phyloP scores from a whole-genome alignment of 805 yeast species.

The Yarrowia deformans region DNA sequence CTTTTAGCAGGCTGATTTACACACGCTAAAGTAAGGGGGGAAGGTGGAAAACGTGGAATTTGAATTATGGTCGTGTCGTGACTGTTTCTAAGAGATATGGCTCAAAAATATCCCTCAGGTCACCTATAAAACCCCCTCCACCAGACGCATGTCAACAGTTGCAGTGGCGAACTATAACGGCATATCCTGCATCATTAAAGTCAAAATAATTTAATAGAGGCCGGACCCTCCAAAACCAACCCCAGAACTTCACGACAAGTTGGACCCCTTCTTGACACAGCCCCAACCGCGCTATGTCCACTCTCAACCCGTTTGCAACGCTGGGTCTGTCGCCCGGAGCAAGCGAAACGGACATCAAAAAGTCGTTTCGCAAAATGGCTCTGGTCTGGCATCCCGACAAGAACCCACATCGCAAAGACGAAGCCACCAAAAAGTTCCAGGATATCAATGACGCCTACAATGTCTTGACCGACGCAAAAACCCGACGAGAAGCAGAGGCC shows the following conservation, averaged over 20 bases:
- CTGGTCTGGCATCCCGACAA: conserved; percentile 82
- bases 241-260: neutral
- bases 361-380: conserved; percentile 77
- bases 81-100: neutral
- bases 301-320: conserved; percentile 48
- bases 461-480: conserved; percentile 7
- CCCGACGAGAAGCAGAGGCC: conserved; percentile 19
- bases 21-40: too few relatives aligned
- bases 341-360: conserved; percentile 64
- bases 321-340: conserved; percentile 62
- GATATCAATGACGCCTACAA: conserved; percentile 80
- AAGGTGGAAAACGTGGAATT: too few relatives aligned
- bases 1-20: too few relatives aligned
- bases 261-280: neutral
- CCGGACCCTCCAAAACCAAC: neutral
- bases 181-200: conserved; percentile 16
- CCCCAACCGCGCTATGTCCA: conserved; percentile 1
- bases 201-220: conserved; percentile 1
- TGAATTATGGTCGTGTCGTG: too few relatives aligned
- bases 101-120: too few relatives aligned
- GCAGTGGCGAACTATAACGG: conserved; percentile 23
- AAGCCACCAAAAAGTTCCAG: conserved; percentile 94
- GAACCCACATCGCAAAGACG: conserved; percentile 59
- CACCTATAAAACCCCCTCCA: neutral
- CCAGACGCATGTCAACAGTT: neutral